A percentile compares a stretch with the other conserved stretches of the same genome.
Evolutionary conservation across 306 rosid species (phyloP).

Genomic region (Rubus parviflorus): DNA sequence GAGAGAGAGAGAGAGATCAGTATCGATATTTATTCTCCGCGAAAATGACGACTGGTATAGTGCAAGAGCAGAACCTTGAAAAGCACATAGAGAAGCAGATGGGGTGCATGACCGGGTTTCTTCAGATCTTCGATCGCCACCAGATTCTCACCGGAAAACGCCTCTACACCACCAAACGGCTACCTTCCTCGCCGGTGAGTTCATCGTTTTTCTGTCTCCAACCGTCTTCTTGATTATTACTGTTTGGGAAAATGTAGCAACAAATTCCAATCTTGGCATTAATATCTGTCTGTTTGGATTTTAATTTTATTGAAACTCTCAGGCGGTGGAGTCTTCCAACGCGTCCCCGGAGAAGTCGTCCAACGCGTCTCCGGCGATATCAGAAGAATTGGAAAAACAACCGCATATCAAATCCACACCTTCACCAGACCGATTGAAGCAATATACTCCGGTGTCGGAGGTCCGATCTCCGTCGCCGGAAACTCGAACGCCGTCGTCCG

Average conservation of each 20-base stretch:
- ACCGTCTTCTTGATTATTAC: not conserved
- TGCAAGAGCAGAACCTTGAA: conserved; percentile 67
- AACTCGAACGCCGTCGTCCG: conserved; percentile 21
- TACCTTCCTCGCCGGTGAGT: conserved; percentile 59
- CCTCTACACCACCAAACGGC: conserved; percentile 59
- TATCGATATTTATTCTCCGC: conserved; percentile 11
- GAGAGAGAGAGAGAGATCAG: not conserved
- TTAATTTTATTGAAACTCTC: not conserved
- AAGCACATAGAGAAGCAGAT: conserved; percentile 82
- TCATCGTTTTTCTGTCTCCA: not conserved
- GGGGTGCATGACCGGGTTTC: conserved; percentile 98
- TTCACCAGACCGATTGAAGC: conserved; percentile 49
- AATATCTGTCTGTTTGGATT: not conserved
- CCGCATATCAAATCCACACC: conserved; percentile 32
- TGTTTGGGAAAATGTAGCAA: conserved; percentile 6
- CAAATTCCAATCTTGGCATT: not conserved
- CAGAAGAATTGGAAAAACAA: conserved; percentile 33
- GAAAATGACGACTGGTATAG: conserved; percentile 61
- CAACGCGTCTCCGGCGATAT: conserved; percentile 28
- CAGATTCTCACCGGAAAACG: conserved; percentile 76
- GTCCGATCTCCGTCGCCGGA: conserved; percentile 36
- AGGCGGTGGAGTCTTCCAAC: conserved; percentile 25
- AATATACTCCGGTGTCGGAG: conserved; percentile 31
- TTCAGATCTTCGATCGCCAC: conserved; percentile 86
- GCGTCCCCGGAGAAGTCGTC: conserved; percentile 30